These are phyloP conservation scores for Acacia crassicarpa DNA, from an alignment of 306 rosid species.

Conservation along the genomic window DNA sequence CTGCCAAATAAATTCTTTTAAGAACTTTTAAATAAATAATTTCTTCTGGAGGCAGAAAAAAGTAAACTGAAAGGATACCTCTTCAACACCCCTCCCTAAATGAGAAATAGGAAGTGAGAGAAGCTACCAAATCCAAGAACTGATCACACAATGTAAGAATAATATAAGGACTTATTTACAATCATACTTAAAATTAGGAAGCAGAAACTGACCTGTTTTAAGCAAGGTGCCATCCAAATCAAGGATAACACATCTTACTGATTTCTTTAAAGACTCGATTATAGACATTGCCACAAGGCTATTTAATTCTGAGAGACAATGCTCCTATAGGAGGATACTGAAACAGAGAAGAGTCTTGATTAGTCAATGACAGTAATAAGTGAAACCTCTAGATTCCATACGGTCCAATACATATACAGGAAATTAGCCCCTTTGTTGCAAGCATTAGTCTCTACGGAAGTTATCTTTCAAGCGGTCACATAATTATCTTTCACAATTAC, in stretches of 20 bases:
- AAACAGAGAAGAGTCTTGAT: not conserved
- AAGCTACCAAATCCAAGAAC: not conserved
- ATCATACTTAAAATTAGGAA: not conserved
- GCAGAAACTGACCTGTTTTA: slow-evolving; percentile 56
- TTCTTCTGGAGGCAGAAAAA: not conserved
- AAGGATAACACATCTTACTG: slow-evolving; percentile 64
- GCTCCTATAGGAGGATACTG: slow-evolving; percentile 4
- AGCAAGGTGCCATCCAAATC: slow-evolving; percentile 93
- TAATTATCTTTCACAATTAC: not conserved
- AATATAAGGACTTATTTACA: not conserved
- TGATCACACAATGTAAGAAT: not conserved
- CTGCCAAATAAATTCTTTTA: not conserved
- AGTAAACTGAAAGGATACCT: not conserved
- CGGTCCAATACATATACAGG: not conserved
- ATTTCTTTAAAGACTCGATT: slow-evolving; percentile 45
- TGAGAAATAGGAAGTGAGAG: not conserved
- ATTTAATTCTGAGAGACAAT: slow-evolving; percentile 15
- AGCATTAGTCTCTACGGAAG: not conserved
- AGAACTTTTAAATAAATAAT: not conserved
- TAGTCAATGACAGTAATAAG: no score
- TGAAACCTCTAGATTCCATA: not conserved
- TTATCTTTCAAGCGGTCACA: no score
- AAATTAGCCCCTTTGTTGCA: not conserved
- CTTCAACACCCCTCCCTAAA: not conserved
- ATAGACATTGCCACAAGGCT: slow-evolving; percentile 39